Base-by-base conservation (phyloP, 2,329 filamentous ascomycete species). In the Rhinocladiella mackenziei region DNA sequence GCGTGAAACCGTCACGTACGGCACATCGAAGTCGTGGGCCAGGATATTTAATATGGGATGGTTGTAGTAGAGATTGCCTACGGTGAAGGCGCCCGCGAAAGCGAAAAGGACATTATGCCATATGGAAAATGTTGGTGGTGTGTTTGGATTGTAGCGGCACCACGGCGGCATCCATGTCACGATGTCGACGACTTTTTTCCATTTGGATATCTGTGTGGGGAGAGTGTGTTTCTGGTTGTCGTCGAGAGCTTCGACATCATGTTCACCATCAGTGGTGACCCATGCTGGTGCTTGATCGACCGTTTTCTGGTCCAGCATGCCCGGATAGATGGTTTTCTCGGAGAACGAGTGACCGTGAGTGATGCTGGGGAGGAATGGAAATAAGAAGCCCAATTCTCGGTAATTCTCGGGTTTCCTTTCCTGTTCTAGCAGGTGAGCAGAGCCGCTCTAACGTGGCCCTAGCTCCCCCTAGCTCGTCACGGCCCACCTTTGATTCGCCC, bases 41-140 rank as follows among this genome's bases (percentile, higher is more conserved):
- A 92, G 73, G 38, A 84, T 77, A 58, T 89, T 87, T 17, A 91
- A 68, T 34, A 91, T 85, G 0, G 86, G 84, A 57, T 89, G 85
- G 29, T 52, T 55, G 47, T 55, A 55, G 40, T 91, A 91, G 2
- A 91, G 69, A 55, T 89, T 89, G 13, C 85, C 85, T 5, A 89
- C 86, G 1, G 83, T 86, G 54, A 87, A 80, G 3, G 80, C 75
- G 0, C 69, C 67, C 2, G 75, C 52, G 39, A 54, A 56, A 7
- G 39, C 53, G 32, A 57, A 57, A 11, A 57, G 51, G 31, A 88
- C 61, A 57, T 89, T 89, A 59, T 86, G 68, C 2, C 70, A 68
- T 55, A 86, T 66, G 1, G 77, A 83, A 62, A 91, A 87, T 22
- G 73, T 69, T 0, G 83, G 83, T 5, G 85, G 84, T 42, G 76